A percentile compares a stretch with the other conserved stretches of the same genome.
These are phyloP conservation scores for Suhomyces sp. DNA, from an alignment of 805 yeast species.

Conservation along the genomic window DNA sequence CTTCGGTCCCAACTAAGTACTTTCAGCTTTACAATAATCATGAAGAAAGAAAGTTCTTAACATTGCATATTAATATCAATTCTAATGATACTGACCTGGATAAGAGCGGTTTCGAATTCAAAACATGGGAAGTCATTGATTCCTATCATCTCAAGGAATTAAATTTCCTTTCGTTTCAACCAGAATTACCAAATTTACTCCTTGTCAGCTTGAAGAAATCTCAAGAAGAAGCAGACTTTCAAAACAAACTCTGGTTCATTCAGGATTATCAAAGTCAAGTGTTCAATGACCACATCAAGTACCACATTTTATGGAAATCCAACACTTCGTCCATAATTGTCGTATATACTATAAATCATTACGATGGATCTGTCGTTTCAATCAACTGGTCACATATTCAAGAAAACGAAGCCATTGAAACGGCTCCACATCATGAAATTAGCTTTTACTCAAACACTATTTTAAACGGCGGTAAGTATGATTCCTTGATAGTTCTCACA, in stretches of 20 bases:
- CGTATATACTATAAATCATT: slow-evolving; percentile 14
- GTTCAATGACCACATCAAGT: slow-evolving; percentile 11
- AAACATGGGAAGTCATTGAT: slow-evolving; percentile 21
- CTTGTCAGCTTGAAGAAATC: slow-evolving; percentile 3
- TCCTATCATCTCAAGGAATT: slow-evolving; percentile 9
- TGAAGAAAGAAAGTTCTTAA: slow-evolving; percentile 14
- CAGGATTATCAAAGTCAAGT: slow-evolving; percentile 31
- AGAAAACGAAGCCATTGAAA: slow-evolving; percentile 14
- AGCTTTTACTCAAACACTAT: slow-evolving; percentile 46
- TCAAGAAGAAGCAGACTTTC: slow-evolving; percentile 4
- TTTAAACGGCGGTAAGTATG: slow-evolving; percentile 50
- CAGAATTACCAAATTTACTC: slow-evolving; percentile 14
- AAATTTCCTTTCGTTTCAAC: slow-evolving; percentile 18
- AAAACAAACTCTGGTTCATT: slow-evolving; percentile 41
- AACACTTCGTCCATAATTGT: slow-evolving; percentile 48
- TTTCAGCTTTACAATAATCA: slow-evolving; percentile 17
- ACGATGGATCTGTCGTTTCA: slow-evolving; percentile 14
- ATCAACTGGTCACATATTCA: slow-evolving; percentile 17
- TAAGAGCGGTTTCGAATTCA: slow-evolving; percentile 22
- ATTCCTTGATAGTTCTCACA: slow-evolving; percentile 48
- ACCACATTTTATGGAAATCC: slow-evolving; percentile 59
- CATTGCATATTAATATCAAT: slow-evolving; percentile 17
- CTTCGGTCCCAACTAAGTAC: slow-evolving; percentile 31
- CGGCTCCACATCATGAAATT: slow-evolving; percentile 25
- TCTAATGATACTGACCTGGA: slow-evolving; percentile 10